A percentile compares a stretch with the other conserved stretches of the same genome.
phyloP scores from a whole-genome alignment of 2,329 filamentous ascomycete genomes.

The Claviceps fusiformis region DNA sequence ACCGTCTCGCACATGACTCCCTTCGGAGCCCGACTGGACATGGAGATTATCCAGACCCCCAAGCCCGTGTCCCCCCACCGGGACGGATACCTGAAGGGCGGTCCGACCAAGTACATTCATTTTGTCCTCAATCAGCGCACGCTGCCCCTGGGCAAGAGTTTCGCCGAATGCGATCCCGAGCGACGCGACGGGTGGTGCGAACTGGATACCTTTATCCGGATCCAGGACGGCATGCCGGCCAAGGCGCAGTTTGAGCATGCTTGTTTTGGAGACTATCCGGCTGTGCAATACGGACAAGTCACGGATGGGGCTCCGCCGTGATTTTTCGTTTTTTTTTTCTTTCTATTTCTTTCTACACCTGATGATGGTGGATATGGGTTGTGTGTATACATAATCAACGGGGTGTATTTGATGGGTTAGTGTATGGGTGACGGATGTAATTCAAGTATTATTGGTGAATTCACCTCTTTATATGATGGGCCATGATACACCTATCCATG shows the following conservation, averaged over 20 bases:
- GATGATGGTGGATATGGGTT: background rate
- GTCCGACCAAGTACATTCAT: slow-evolving; percentile 55
- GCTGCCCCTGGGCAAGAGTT: slow-evolving; percentile 52
- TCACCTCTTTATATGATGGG: no score
- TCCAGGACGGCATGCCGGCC: slow-evolving; percentile 44
- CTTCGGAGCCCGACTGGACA: slow-evolving; percentile 59
- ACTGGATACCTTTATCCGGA: slow-evolving; percentile 49
- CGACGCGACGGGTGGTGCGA: slow-evolving; percentile 69
- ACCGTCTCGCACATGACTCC: slow-evolving; percentile 55
- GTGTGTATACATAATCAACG: background rate
- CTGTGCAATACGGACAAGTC: slow-evolving; percentile 24
- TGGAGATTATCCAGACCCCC: slow-evolving; percentile 59
- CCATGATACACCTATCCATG: no score
- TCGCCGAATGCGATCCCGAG: slow-evolving; percentile 45
- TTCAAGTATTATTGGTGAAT: no score
- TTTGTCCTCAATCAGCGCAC: slow-evolving; percentile 65
- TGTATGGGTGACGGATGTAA: no score
- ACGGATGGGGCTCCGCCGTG: slow-evolving; percentile 22
- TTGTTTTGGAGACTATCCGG: slow-evolving; percentile 44
- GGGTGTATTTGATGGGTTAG: no score
- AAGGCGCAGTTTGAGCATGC: slow-evolving; percentile 49
- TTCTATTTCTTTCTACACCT: background rate
- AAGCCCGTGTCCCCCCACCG: slow-evolving; percentile 45
- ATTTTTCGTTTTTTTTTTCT: background rate
- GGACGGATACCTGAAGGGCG: slow-evolving; percentile 36